phyloP scores from a whole-genome alignment of 2,329 filamentous ascomycete species.

The Fusarium piperis region DNA sequence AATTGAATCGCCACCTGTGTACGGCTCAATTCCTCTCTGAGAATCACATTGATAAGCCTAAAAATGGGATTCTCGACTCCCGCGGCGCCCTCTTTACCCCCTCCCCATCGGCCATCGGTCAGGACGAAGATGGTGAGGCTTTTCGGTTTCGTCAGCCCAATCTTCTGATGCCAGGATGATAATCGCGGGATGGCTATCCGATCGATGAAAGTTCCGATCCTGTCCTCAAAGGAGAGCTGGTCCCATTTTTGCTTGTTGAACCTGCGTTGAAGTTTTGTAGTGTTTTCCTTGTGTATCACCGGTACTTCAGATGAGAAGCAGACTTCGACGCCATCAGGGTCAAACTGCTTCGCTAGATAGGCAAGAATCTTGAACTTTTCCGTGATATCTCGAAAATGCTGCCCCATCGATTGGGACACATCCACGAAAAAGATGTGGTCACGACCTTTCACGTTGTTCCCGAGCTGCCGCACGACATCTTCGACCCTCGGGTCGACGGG shows the following conservation, averaged over 20 bases:
- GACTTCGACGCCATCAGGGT: slow-evolving; percentile 15
- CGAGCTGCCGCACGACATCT: background rate
- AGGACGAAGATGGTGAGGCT: slow-evolving; percentile 10
- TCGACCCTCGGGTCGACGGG: background rate
- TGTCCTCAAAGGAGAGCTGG: slow-evolving; percentile 9
- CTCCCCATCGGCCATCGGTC: slow-evolving; percentile 20
- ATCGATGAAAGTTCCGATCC: slow-evolving; percentile 10
- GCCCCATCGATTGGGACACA: slow-evolving; percentile 1
- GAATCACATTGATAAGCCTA: slow-evolving; percentile 9
- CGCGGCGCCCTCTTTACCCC: background rate
- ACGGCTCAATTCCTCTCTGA: background rate
- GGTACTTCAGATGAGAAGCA: slow-evolving; percentile 5
- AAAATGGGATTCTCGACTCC: slow-evolving; percentile 10
- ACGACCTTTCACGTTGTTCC: background rate
- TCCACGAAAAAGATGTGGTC: slow-evolving; percentile 23
- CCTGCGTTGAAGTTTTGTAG: background rate
- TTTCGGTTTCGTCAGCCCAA: background rate
- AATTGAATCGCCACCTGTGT: slow-evolving; percentile 18
- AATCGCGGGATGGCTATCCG: background rate
- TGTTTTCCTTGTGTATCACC: background rate
- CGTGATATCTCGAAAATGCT: background rate
- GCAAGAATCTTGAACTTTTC: background rate
- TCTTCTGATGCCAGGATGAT: background rate
- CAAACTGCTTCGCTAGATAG: slow-evolving; percentile 14
- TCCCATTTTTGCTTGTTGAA: slow-evolving; percentile 5